Base-by-base conservation (phyloP, 352 stramenopile species). In the Globisporangium heterothallicum region DNA sequence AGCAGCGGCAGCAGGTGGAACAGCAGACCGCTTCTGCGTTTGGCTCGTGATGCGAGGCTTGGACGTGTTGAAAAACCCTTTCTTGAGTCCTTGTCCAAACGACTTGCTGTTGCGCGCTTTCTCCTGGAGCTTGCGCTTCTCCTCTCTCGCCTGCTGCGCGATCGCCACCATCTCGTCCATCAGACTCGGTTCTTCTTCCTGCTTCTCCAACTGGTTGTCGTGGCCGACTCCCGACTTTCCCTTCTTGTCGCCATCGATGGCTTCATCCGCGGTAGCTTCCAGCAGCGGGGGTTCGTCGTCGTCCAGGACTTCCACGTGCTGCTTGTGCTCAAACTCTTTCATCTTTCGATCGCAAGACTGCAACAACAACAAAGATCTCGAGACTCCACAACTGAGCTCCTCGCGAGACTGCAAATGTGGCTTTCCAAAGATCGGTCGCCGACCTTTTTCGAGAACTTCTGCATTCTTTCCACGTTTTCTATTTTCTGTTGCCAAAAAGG, bases 81-180 rank as follows among this genome's bases (percentile, higher is more conserved):
- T 87, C 58, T 81, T 86, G 18, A 92, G 61, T 10, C 81, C 81
- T 19, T 69, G 49, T 2, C 78, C 81, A 49, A 92, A 90, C 35
- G 54, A 54, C 34, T 61, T 79, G 41, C 53, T 60, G 40, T 62
- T 75, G 26, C 72, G 66, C 53, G 75, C 64, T 26, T 70, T 66
- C 18, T 84, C 67, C 21, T 75, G 66, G 27, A 68, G 59, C 26
- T 62, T 63, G 1, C 64, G 59, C 44, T 82, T 89, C 25, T 61
- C 54, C n/a, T 66, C 63, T 49, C 78, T 84, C 12, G 81, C 81
- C 13, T 61, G 53, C 44, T 72, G 67, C n/a, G 71, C 76, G 13
- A 75, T 56, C 14, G 48, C 57, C 16, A 92, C 26, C 68, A 92
- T 92, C 34, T 92, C 78, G 52, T 87, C 72, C 81, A 92, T 92